Evolutionary conservation across 1,284 basidiomycete species (phyloP).

Genomic region (Afroboletus lepidellus): DNA sequence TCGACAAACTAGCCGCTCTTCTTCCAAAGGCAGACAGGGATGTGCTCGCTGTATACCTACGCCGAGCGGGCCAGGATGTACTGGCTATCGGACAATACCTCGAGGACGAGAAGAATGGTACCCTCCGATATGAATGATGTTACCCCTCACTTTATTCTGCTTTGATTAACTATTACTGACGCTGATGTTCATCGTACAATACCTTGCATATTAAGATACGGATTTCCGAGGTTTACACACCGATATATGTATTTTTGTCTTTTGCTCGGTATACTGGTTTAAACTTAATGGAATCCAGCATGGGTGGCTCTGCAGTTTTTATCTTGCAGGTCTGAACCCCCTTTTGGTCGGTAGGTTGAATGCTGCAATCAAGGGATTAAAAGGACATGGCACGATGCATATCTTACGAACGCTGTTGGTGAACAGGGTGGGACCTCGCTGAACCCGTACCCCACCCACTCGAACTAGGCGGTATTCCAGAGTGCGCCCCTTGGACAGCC

Average conservation of each 20-base stretch:
- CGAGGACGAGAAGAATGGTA: slow-evolving; percentile 82
- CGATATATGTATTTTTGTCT: slow-evolving; percentile 21
- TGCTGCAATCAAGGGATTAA: slow-evolving; percentile 18
- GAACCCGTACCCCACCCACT: slow-evolving; percentile 29
- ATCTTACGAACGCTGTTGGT: slow-evolving; percentile 31
- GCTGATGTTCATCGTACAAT: slow-evolving; percentile 16
- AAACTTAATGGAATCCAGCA: slow-evolving; percentile 21
- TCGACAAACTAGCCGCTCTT: slow-evolving; percentile 71
- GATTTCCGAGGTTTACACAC: slow-evolving; percentile 5
- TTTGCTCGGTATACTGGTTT: slow-evolving; percentile 17
- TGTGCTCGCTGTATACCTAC: slow-evolving; percentile 71
- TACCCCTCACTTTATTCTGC: neutral
- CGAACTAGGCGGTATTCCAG: slow-evolving; percentile 15
- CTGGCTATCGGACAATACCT: slow-evolving; percentile 84
- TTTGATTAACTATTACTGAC: slow-evolving; percentile 9
- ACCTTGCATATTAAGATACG: slow-evolving; percentile 10
- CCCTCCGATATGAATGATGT: slow-evolving; percentile 44
- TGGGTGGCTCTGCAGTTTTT: slow-evolving; percentile 1
- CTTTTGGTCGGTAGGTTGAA: slow-evolving; percentile 28
- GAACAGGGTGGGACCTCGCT: slow-evolving; percentile 18
- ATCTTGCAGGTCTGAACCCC: slow-evolving; percentile 34
- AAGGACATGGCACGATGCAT: neutral
- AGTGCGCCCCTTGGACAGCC: slow-evolving; percentile 14
- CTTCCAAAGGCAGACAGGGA: slow-evolving; percentile 74
- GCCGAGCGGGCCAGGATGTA: slow-evolving; percentile 73